These are phyloP conservation scores for Rhizopogon sp. DNA, from an alignment of 768 basidiomycete genomes.

Conservation along the genomic window DNA sequence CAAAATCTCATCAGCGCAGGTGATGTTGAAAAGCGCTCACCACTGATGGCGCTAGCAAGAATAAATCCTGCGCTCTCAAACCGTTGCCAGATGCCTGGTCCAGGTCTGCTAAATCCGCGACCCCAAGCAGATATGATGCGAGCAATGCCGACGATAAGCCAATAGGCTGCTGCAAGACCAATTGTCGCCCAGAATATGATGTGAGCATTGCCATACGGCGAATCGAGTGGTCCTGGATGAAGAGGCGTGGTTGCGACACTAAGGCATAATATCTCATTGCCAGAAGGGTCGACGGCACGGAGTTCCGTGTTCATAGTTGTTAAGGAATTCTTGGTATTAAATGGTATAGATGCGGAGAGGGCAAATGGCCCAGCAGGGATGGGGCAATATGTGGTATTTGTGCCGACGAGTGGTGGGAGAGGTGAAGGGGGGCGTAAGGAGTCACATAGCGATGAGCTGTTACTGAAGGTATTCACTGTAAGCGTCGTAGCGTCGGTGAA, in stretches of 20 bases:
- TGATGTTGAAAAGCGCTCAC: conserved; percentile 79
- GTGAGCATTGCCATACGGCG: conserved; percentile 61
- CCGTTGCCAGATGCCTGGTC: conserved; percentile 60
- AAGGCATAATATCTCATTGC: conserved; percentile 78
- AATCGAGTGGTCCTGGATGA: conserved; percentile 44
- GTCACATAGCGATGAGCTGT: conserved; percentile 72
- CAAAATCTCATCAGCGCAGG: conserved; percentile 88
- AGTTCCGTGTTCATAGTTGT: conserved; percentile 83
- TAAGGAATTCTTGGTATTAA: conserved; percentile 60
- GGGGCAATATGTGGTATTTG: conserved; percentile 62
- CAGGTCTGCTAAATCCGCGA: conserved; percentile 54
- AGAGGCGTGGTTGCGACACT: conserved; percentile 77
- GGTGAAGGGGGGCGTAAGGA: conserved; percentile 77
- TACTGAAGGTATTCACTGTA: conserved; percentile 68
- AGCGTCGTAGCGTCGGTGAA: conserved; percentile 80
- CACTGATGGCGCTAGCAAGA: conserved; percentile 88
- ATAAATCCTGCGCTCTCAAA: conserved; percentile 85
- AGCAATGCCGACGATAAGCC: conserved; percentile 75
- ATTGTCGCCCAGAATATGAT: conserved; percentile 74
- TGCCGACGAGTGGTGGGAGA: conserved; percentile 38
- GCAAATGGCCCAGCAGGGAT: conserved; percentile 76
- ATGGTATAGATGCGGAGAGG: conserved; percentile 69
- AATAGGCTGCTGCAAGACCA: conserved; percentile 72
- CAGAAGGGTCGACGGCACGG: conserved; percentile 83
- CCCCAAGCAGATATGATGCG: conserved; percentile 84